Evolutionary conservation across 345 rosid genomes (phyloP).

Genomic region (Populus tremula): DNA sequence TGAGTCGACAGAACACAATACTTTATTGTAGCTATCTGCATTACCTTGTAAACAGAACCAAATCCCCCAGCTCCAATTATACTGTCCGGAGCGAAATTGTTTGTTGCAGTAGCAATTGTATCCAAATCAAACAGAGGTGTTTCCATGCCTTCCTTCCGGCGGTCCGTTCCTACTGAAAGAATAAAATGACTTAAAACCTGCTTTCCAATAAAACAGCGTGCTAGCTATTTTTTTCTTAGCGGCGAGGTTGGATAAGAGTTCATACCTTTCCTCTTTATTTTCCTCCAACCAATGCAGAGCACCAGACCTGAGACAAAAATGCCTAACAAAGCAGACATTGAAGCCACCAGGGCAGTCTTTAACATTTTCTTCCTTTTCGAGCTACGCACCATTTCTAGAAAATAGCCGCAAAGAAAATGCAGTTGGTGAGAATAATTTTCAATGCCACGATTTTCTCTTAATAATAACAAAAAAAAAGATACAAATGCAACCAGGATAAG

Average conservation of each 20-base stretch:
- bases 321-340: background rate
- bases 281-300: background rate
- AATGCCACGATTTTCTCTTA: too few species aligned
- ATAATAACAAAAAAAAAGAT: too few species aligned
- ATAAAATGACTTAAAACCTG: too few species aligned
- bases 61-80: conserved; percentile 43
- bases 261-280: background rate
- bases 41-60: conserved; percentile 40
- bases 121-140: conserved; percentile 26
- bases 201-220: too few species aligned
- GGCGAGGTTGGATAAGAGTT: background rate
- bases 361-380: background rate
- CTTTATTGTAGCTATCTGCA: background rate
- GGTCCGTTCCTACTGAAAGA: background rate
- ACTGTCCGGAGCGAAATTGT: conserved; percentile 28
- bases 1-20: background rate
- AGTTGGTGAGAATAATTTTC: too few species aligned
- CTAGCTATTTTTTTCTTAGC: too few species aligned
- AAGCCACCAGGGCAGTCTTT: background rate
- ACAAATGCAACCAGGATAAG: too few species aligned
- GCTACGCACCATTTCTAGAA: too few species aligned
- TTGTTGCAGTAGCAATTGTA: conserved; percentile 32
- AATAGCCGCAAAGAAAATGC: too few species aligned
- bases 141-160: conserved; percentile 17
- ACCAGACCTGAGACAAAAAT: background rate